Evolutionary conservation across 768 basidiomycete species (phyloP).

Genomic region (Pholiota molesta): DNA sequence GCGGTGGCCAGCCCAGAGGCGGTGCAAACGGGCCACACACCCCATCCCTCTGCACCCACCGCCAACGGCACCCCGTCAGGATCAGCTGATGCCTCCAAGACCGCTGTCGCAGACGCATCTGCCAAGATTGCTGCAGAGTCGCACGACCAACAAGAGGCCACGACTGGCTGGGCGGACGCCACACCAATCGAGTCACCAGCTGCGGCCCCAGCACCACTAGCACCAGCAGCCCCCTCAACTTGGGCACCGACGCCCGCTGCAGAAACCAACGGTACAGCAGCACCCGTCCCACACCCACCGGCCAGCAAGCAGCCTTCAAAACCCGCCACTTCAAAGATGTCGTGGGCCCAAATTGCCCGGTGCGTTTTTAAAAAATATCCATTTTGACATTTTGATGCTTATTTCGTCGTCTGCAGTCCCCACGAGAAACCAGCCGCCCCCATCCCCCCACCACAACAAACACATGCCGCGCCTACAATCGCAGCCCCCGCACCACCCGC

Average conservation of each 20-base stretch:
- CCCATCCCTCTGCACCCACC: conserved; percentile 25
- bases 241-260: conserved; percentile 35
- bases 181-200: conserved; percentile 31
- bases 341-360: conserved; percentile 88
- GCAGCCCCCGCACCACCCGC: conserved; percentile 27
- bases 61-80: conserved; percentile 26
- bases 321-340: conserved; percentile 76
- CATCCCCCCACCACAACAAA: conserved; percentile 38
- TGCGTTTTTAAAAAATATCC: conserved; percentile 33
- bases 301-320: conserved; percentile 47
- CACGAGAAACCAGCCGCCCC: conserved; percentile 63
- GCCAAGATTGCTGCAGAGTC: conserved; percentile 17
- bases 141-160: conserved; percentile 25
- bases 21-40: conserved; percentile 43
- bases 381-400: conserved; percentile 8
- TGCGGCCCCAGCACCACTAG: conserved; percentile 31
- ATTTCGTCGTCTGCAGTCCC: conserved; percentile 40
- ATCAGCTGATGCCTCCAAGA: conserved; percentile 9
- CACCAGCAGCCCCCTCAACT: conserved; percentile 35
- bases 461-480: conserved; percentile 24
- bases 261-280: conserved; percentile 41
- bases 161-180: conserved; percentile 25
- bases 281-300: conserved; percentile 25
- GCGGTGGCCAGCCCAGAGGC: conserved; percentile 51
- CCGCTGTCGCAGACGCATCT: conserved; percentile 6